These are phyloP conservation scores for Nematocida major DNA, from an alignment of 371 early-diverging fungal genomes.

Conservation along the genomic window DNA sequence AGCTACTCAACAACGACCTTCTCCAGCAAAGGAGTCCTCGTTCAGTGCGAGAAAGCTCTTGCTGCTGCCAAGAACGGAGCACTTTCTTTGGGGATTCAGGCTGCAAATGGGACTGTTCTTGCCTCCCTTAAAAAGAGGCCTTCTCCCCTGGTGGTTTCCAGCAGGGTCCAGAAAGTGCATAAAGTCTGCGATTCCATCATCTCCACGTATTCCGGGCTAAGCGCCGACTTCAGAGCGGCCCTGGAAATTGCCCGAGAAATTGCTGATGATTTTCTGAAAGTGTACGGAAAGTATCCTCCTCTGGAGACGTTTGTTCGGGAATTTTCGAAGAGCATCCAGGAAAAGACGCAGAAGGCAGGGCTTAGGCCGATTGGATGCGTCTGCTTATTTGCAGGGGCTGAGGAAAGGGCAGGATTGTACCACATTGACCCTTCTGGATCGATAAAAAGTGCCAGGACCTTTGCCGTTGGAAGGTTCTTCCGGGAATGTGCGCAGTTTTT, in stretches of 20 bases:
- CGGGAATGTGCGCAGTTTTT: constrained; percentile 52
- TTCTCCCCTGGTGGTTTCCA: constrained; percentile 51
- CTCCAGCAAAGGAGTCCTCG: constrained; percentile 61
- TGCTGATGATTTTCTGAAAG: constrained; percentile 61
- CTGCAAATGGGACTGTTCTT: constrained; percentile 62
- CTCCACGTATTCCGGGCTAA: constrained; percentile 62
- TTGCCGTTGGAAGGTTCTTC: constrained; percentile 57
- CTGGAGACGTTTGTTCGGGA: constrained; percentile 59
- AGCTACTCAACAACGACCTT: constrained; percentile 62
- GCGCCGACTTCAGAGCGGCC: constrained; percentile 61
- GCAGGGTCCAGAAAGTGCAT: constrained; percentile 35
- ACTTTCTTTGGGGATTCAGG: constrained; percentile 54
- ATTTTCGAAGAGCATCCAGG: constrained; percentile 59
- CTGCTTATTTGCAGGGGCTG: constrained; percentile 55
- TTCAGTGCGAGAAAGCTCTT: constrained; percentile 65
- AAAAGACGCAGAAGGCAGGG: constrained; percentile 63
- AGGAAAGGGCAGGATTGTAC: too few relatives aligned
- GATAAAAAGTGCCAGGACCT: constrained; percentile 38
- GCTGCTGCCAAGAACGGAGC: constrained; percentile 60
- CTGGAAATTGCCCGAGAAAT: constrained; percentile 53
- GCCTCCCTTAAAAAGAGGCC: constrained; percentile 56
- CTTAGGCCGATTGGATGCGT: constrained; percentile 63
- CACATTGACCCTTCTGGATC: constrained; percentile 64
- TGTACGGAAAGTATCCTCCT: constrained; percentile 57
- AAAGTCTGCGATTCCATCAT: constrained; percentile 60